Conservation (phyloP, 192 early-diverging fungal genomes). For the Lobosporangium transversale region DNA sequence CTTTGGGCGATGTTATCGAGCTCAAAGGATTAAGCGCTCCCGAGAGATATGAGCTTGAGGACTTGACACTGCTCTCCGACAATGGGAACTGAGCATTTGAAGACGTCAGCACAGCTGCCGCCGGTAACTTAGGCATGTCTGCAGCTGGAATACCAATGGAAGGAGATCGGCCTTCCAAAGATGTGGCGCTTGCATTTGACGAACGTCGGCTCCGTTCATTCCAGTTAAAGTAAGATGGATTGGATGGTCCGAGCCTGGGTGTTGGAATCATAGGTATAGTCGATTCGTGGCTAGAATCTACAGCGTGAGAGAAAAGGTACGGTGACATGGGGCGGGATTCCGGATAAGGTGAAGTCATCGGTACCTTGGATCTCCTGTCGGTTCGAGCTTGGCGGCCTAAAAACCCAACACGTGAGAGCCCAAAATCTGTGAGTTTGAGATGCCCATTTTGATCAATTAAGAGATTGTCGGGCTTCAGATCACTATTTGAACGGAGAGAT, state of each 20-base stretch:
- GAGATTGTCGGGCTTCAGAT: constrained; percentile 89
- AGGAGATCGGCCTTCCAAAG: constrained; percentile 44
- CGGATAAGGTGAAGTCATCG: constrained; percentile 34
- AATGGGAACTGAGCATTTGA: constrained; percentile 47
- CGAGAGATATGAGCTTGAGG: constrained; percentile 41
- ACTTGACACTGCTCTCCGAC: constrained; percentile 50
- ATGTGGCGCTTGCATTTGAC: constrained; percentile 56
- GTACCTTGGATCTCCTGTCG: constrained; percentile 42
- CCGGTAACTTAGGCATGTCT: constrained; percentile 44
- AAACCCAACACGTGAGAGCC: constrained; percentile 84
- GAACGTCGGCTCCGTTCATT: constrained; percentile 59
- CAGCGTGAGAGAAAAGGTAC: constrained; percentile 34
- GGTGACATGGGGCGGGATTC: constrained; percentile 47
- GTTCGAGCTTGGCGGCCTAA: constrained; percentile 77
- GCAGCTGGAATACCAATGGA: constrained; percentile 23
- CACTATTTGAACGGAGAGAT: no score
- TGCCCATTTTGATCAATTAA: constrained; percentile 87
- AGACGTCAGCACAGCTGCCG: constrained; percentile 30
- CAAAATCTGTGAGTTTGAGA: constrained; percentile 91
- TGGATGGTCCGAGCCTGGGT: constrained; percentile 40
- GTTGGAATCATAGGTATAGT: constrained; percentile 51
- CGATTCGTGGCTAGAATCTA: constrained; percentile 25
- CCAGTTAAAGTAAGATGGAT: constrained; percentile 46
- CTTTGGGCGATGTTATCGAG: constrained; percentile 37
- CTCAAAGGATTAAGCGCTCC: constrained; percentile 22